These are phyloP conservation scores for Monilinia fructicola DNA, from an alignment of 2,329 filamentous ascomycete genomes.

Conservation along the genomic window DNA sequence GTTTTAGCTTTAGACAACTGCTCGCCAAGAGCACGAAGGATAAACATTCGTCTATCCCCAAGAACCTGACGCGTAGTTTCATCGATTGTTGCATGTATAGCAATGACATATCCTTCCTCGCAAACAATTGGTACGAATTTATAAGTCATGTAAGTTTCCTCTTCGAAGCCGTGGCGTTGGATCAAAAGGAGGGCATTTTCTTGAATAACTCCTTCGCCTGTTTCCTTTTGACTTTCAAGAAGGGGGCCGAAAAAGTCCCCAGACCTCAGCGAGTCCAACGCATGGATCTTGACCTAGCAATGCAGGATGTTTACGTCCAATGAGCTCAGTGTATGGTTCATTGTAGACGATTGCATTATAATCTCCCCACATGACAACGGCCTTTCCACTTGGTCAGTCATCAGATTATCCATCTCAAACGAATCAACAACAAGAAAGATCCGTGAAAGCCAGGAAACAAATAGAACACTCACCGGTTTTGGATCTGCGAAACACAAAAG, in stretches of 20 bases:
- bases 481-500: conserved; percentile 78
- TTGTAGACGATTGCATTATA: conserved; percentile 67
- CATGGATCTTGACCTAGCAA: conserved; percentile 56
- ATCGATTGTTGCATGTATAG: conserved; percentile 69
- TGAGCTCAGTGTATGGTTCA: conserved; percentile 66
- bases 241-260: conserved; percentile 64
- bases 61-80: conserved; percentile 76
- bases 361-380: conserved; percentile 74
- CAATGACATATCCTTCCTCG: conserved; percentile 68
- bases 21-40: conserved; percentile 72
- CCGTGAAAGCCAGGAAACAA: not conserved
- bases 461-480: conserved; percentile 48
- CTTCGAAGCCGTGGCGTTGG: conserved; percentile 37
- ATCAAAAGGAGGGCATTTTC: conserved; percentile 62
- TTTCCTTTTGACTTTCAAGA: conserved; percentile 63
- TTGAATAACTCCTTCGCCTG: conserved; percentile 76
- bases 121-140: conserved; percentile 77
- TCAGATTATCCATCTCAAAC: not conserved
- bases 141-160: conserved; percentile 83
- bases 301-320: conserved; percentile 71
- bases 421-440: not conserved
- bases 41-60: conserved; percentile 73
- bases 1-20: conserved; percentile 68
- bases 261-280: conserved; percentile 69
- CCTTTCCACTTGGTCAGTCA: conserved; percentile 35